Base-by-base conservation (phyloP, 2,329 filamentous ascomycete genomes). In the Ophiostoma novo-ulmi region DNA sequence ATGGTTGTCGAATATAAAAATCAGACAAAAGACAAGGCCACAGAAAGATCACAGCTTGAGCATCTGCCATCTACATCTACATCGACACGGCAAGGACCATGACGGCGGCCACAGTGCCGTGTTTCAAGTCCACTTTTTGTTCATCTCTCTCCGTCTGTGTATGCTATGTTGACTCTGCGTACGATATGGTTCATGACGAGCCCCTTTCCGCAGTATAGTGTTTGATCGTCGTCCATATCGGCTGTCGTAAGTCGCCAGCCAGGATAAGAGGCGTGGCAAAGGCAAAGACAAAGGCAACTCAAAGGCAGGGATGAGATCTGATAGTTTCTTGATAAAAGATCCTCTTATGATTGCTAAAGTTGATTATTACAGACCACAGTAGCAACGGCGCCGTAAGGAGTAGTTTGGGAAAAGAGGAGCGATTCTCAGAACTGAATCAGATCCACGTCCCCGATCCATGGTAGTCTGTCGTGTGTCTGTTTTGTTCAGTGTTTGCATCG, bases 91-190 rank as follows among this genome's bases (percentile, higher is more conserved):
- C 44, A 17, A 58, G 22, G 52, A 26, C 52, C n/a, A 58, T 58
- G 39, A 13, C 14, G 22, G 31, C 52, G n/a, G 20, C 13, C 44
- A 26, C 52, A 22, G 17, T 11, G 52, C 44, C 14, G 44, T 58
- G 52, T 58, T 58, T 58, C 52, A 26, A 58, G 52, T 58, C 52
- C 52, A 58, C 52, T 58, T 58, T 58, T 58, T 58, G 52, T 58
- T 58, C 52, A 26, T 58, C n/a, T n/a, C 44, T 17, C 20, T 17
- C 39, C 14, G 39, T 17, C 39, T 17, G 14, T 14, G 10, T 26
- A 26, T 44, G 39, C 39, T 44, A 2, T 10, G 39, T 44, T 58
- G 10, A 11, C 26, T 26, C n/a, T 58, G n/a, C 52, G n/a, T 4
- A 17, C 52, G 10, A 58, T 58, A 13, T 58, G 22, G 52, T 58